Evolutionary conservation across 1,284 basidiomycete species (phyloP).

Genomic region (Exobasidium rhododendri): DNA sequence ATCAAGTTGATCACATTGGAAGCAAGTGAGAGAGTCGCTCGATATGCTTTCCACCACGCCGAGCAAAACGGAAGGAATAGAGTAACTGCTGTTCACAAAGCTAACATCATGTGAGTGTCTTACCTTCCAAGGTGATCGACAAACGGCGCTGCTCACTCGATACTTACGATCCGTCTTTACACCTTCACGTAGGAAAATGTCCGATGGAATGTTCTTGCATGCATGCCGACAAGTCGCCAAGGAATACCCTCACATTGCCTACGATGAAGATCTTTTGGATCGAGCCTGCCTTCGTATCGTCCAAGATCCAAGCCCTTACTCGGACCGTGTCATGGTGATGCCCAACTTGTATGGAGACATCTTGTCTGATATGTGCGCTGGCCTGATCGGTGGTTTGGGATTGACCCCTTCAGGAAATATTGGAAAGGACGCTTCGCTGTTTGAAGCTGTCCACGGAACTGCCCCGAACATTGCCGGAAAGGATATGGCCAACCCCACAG

Average conservation of each 20-base stretch:
- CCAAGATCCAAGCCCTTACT: conserved; percentile 87
- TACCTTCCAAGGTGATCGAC: no score
- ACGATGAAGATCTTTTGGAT: conserved; percentile 97
- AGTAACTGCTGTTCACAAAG: conserved; percentile 99
- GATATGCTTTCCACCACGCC: conserved; percentile 98
- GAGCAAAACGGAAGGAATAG: conserved; percentile 79
- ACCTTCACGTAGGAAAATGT: conserved; percentile 72
- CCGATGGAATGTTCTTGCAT: conserved; percentile 98
- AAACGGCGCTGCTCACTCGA: no score
- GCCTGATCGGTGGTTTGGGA: conserved; percentile 95
- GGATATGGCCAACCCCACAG: conserved; percentile 96
- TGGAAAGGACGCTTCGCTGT: conserved; percentile 96
- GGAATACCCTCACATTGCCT: conserved; percentile 86
- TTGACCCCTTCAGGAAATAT: conserved; percentile 98
- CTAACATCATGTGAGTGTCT: conserved; percentile 86
- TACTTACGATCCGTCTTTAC: no score
- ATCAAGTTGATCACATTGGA: conserved; percentile 99
- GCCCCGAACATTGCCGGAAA: conserved; percentile 62
- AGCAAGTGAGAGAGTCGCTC: conserved; percentile 95
- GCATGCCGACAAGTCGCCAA: conserved; percentile 95
- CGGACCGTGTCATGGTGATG: conserved; percentile 99
- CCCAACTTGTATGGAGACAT: conserved; percentile 98
- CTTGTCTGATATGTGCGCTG: conserved; percentile 97
- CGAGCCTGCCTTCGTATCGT: conserved; percentile 79
- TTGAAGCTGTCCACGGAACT: conserved; percentile 93